Evolutionary conservation across 2,329 filamentous ascomycete species (phyloP), one percentile per base, ranked within the genome.

Genomic region (Diaporthe ampelina): DNA sequence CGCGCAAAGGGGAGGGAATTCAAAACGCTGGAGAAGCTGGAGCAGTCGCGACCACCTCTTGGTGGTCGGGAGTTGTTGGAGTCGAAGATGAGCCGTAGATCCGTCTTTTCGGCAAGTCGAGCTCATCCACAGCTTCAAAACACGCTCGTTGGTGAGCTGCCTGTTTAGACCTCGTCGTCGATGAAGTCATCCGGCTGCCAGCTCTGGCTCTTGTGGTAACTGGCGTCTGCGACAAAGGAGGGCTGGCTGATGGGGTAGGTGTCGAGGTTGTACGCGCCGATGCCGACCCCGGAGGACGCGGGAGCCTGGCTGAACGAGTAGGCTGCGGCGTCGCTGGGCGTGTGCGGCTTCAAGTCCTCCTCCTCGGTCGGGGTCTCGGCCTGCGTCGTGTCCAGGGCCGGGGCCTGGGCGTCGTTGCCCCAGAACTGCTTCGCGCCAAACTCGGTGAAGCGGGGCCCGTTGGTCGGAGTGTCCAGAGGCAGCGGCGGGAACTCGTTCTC

Each of bases 301-400:
- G 57, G 35, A 61, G 56, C n/a, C 10, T 72, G 57, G 54, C n/a
- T 40, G 37, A 72, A 72, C 3, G 69, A 72, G n/a, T n/a, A 63
- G 0, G 69, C 45, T 8, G 57, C 32, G 21, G 57, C 40, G 40
- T 75, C 58, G 45, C 21, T 56, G 29, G 70, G 63, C 3, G 58
- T 67, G 13, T 63, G 43, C 4, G 50, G 73, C 68, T 76, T 73
- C 52, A 72, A 57, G 37, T 52, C 63, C 17, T 73, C 63, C 21
- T 67, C 43, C 32, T 74, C 73, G 21, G 68, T 70, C 4, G 77
- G 76, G 5, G 77, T 76, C n/a, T 77, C 71, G 40, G 70, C 61
- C 71, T 77, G 76, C 56, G 76, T 78, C 52, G 76, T 57, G 32
- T 78, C 77, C 32, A 77, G 58, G 45, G 73, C 45, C 13, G 69